These are phyloP conservation scores for Mycena galericulata DNA, from an alignment of 768 basidiomycete genomes.

Conservation along the genomic window DNA sequence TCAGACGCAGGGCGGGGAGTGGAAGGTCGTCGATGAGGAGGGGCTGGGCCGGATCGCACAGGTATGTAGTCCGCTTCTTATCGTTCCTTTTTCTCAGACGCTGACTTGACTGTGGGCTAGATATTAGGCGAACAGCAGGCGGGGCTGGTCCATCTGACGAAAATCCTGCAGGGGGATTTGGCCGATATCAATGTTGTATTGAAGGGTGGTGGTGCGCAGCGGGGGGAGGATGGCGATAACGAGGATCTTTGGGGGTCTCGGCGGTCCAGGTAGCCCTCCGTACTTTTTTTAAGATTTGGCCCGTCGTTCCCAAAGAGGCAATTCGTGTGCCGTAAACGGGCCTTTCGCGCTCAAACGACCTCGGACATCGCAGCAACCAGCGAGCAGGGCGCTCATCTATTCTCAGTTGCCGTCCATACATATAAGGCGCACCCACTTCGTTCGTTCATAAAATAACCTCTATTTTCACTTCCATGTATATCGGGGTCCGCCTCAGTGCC, in stretches of 20 bases:
- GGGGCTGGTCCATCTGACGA: slow-evolving; percentile 84
- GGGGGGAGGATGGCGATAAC: slow-evolving; percentile 33
- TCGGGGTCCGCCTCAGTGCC: too few relatives aligned
- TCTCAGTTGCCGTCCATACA: too few relatives aligned
- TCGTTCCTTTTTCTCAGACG: neutral
- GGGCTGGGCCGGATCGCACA: slow-evolving; percentile 82
- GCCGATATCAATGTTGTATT: slow-evolving; percentile 76
- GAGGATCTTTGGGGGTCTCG: slow-evolving; percentile 29
- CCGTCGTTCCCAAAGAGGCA: too few relatives aligned
- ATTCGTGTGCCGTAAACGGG: too few relatives aligned
- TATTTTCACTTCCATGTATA: too few relatives aligned
- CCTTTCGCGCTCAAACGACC: too few relatives aligned
- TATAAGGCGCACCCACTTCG: too few relatives aligned
- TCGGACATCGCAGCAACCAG: too few relatives aligned
- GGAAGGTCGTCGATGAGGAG: slow-evolving; percentile 69
- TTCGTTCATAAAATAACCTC: too few relatives aligned
- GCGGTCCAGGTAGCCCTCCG: slow-evolving; percentile 27
- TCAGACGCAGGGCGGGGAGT: slow-evolving; percentile 19
- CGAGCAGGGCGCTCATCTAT: too few relatives aligned
- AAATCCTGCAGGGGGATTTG: slow-evolving; percentile 72
- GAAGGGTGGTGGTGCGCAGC: slow-evolving; percentile 50
- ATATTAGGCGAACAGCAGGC: slow-evolving; percentile 84
- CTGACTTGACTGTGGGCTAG: too few relatives aligned
- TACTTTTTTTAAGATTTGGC: neutral
- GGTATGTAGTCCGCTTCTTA: slow-evolving; percentile 53